phyloP scores from a whole-genome alignment of 345 rosid genomes.

The Pistacia integerrima region DNA sequence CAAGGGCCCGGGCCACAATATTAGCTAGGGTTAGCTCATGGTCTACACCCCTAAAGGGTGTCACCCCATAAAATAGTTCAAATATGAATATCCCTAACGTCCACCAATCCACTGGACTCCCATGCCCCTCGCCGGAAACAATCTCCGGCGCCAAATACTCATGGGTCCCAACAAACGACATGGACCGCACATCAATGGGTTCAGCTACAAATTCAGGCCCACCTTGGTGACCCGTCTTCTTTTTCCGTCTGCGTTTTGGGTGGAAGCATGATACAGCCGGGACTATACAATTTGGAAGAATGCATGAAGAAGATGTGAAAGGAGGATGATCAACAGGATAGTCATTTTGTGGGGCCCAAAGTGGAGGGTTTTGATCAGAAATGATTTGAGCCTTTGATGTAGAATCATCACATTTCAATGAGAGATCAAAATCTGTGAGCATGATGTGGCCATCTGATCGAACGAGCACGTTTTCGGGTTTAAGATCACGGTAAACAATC shows the following conservation, averaged over 20 bases:
- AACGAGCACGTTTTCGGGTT: constrained; percentile 90
- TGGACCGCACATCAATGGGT: constrained; percentile 84
- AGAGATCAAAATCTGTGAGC: constrained; percentile 95
- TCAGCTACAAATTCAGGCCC: constrained; percentile 84
- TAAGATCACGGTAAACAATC: constrained; percentile 86
- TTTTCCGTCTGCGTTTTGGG: constrained; percentile 66
- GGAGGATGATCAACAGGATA: constrained; percentile 43
- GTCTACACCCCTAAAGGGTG: constrained; percentile 84
- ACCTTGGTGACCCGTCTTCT: constrained; percentile 50
- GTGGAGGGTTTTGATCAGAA: constrained; percentile 33
- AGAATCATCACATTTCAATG: constrained; percentile 74
- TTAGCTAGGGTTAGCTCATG: constrained; percentile 88
- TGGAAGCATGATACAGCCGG: constrained; percentile 88
- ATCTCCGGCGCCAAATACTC: constrained; percentile 94
- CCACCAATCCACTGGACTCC: constrained; percentile 96
- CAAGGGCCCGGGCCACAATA: constrained; percentile 92
- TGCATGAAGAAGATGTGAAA: constrained; percentile 70
- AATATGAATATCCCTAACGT: constrained; percentile 82
- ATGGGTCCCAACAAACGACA: constrained; percentile 95
- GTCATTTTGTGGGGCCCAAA: constrained; percentile 32
- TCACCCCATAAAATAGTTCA: constrained; percentile 75
- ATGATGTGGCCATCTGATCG: constrained; percentile 91
- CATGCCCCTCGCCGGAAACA: constrained; percentile 91
- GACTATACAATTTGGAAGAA: constrained; percentile 80
- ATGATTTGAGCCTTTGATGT: constrained; percentile 68